Evolutionary conservation across 805 yeast genomes (phyloP), one percentile per base, ranked within the genome.

Genomic region (Yamadazyma tumulicola): DNA sequence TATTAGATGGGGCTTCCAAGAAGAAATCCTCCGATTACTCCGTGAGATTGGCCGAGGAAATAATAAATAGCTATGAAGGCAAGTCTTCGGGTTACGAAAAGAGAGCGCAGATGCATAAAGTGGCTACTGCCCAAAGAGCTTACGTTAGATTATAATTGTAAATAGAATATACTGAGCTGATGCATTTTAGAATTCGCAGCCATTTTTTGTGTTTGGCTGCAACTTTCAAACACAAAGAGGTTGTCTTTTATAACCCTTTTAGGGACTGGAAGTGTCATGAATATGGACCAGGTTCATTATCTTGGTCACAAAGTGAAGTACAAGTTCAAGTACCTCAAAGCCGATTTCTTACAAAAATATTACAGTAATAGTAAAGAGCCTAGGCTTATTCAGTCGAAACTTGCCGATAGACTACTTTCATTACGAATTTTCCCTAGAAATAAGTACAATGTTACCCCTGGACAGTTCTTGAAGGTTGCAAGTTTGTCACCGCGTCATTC

Each of bases 11-110:
- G 14, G 76, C 94, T 26, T 74, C 78, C 40, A 80, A 83, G 51
- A 80, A 95, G 57, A 80, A 79, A 30, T 79, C 89, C 12, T 76
- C 79, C 38, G 93, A 85, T 51, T 84, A 84, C 51, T 69, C 94
- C 2, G 97, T 93, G 25, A 76, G 97, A 52, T 69, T 93, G 29
- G 88, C 89, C 24, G 97, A 93, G 62, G 97, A 93, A 61, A 75
- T 93, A 39, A 55, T 86, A 24, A 69, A 81, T 34, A 93, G 93
- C 19, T 70, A 68, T 49, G 77, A 75, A 48, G 96, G 96, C 34
- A 79, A 77, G 51, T 77, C 91, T 26, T 71, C 88, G 21, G 88
- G 93, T 15, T 85, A 77, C 59, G 97, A 87, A 44, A 88, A 85
- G 69, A 79, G 81, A 61, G 75, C 77, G 35, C 80, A 77, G 52